phyloP scores from a whole-genome alignment of 2,329 filamentous ascomycete species.

The Stemphylium beticola region DNA sequence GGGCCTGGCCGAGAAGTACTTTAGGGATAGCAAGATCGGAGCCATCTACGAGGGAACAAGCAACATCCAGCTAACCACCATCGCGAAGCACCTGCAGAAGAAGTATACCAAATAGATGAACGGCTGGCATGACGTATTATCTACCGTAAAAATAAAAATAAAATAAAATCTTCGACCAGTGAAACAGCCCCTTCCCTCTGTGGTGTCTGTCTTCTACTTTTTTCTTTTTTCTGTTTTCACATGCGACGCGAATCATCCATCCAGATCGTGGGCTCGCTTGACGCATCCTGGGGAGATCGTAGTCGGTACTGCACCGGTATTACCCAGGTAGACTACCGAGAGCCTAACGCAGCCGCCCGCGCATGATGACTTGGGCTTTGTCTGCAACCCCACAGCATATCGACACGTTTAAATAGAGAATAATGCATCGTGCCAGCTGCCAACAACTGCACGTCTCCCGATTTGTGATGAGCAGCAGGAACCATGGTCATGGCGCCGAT shows the following conservation, averaged over 20 bases:
- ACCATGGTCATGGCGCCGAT: background rate
- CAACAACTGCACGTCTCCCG: background rate
- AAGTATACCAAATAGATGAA: constrained; percentile 64
- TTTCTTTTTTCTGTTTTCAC: background rate
- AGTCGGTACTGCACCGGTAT: background rate
- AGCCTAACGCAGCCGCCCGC: constrained; percentile 4
- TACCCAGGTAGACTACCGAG: background rate
- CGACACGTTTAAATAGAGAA: too few species aligned
- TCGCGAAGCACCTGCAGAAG: constrained; percentile 73
- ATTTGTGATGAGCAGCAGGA: background rate
- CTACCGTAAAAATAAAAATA: background rate
- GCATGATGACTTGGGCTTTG: too few species aligned
- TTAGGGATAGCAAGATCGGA: constrained; percentile 96
- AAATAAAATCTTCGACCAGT: background rate
- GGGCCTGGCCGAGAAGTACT: constrained; percentile 97
- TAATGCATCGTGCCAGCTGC: background rate
- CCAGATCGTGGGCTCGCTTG: constrained; percentile 9
- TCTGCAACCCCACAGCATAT: too few species aligned
- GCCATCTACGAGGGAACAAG: constrained; percentile 95
- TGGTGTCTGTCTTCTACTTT: background rate
- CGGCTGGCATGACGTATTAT: background rate
- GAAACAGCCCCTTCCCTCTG: background rate
- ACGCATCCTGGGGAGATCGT: constrained; percentile 8
- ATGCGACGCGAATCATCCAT: background rate
- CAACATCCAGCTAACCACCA: constrained; percentile 74